phyloP scores from a whole-genome alignment of 495 filamentous ascomycete genomes.

The Gamarada debralockiae region DNA sequence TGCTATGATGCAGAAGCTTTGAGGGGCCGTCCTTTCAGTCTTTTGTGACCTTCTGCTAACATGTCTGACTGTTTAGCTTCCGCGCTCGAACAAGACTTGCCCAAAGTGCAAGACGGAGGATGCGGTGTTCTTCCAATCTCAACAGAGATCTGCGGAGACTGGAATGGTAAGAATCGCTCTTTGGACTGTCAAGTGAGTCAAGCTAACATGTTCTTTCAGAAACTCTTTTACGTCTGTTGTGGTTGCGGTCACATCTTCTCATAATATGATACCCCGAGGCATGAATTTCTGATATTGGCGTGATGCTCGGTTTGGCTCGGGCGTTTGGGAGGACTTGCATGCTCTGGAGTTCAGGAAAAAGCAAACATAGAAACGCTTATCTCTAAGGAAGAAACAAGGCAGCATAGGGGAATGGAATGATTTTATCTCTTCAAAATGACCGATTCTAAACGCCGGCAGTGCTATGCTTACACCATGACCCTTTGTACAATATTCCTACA shows the following conservation, averaged over 20 bases:
- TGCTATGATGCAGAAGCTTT: slow-evolving; percentile 7
- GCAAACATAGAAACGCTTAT: slow-evolving; percentile 4
- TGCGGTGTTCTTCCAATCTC: slow-evolving; percentile 97
- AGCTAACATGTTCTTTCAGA: slow-evolving; percentile 46
- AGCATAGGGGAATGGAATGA: slow-evolving; percentile 1
- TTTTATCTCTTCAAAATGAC: slow-evolving; percentile 5
- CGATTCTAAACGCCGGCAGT: slow-evolving; percentile 12
- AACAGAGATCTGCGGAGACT: slow-evolving; percentile 92
- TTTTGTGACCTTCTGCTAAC: slow-evolving; percentile 41
- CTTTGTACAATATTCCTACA: slow-evolving; percentile 46
- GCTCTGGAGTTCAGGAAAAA: slow-evolving; percentile 1
- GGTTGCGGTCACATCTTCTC: slow-evolving; percentile 85
- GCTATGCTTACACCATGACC: slow-evolving; percentile 6
- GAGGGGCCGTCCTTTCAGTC: not conserved
- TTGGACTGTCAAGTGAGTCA: not conserved
- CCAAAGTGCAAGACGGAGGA: slow-evolving; percentile 79
- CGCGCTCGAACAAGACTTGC: slow-evolving; percentile 76
- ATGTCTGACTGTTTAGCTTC: slow-evolving; percentile 60
- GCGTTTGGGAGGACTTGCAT: not conserved
- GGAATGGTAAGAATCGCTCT: slow-evolving; percentile 72
- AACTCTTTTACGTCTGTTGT: slow-evolving; percentile 97
- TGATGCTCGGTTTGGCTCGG: no score
- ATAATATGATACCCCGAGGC: slow-evolving; percentile 23
- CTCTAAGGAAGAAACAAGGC: not conserved
- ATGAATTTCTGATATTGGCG: slow-evolving; percentile 14